A percentile compares a stretch with the other conserved stretches of the same genome.
These are phyloP conservation scores for Striga asiatica DNA, from an alignment of 257 asterid genomes.

Conservation along the genomic window DNA sequence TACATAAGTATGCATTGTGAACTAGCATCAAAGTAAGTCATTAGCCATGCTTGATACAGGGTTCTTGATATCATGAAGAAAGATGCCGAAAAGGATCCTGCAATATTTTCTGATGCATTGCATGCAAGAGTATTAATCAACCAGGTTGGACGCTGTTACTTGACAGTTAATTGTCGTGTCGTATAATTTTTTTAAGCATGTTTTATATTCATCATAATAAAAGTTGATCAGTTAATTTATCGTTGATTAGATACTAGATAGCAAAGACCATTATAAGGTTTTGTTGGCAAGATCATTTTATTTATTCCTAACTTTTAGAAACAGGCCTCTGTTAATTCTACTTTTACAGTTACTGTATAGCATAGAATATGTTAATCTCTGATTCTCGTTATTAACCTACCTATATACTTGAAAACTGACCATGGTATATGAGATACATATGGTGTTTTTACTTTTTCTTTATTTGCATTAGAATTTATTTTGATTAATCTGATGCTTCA, in stretches of 20 bases:
- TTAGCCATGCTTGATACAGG: conserved; percentile 39
- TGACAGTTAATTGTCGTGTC: not conserved
- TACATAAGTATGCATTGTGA: conserved; percentile 5
- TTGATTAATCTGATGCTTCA: conserved; percentile 1
- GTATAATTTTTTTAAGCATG: not conserved
- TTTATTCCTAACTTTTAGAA: not conserved
- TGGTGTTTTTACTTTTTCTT: too few relatives aligned
- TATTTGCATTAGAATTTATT: not conserved
- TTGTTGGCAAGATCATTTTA: not conserved
- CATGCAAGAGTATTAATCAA: conserved; percentile 57
- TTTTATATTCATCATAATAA: not conserved
- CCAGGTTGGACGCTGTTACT: conserved; percentile 43
- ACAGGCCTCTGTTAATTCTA: not conserved
- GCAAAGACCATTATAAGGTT: not conserved
- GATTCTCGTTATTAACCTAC: not conserved
- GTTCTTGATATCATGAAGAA: conserved; percentile 81
- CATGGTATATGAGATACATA: not conserved
- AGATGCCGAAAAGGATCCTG: conserved; percentile 88
- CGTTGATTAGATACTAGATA: conserved; percentile 9
- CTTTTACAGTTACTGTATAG: not conserved
- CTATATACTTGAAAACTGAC: not conserved
- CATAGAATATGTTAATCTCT: not conserved
- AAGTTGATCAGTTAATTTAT: conserved; percentile 1
- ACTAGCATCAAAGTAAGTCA: conserved; percentile 3
- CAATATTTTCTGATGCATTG: conserved; percentile 56